Base-by-base conservation (phyloP, 2,329 filamentous ascomycete species). In the Arthroderma sp. region DNA sequence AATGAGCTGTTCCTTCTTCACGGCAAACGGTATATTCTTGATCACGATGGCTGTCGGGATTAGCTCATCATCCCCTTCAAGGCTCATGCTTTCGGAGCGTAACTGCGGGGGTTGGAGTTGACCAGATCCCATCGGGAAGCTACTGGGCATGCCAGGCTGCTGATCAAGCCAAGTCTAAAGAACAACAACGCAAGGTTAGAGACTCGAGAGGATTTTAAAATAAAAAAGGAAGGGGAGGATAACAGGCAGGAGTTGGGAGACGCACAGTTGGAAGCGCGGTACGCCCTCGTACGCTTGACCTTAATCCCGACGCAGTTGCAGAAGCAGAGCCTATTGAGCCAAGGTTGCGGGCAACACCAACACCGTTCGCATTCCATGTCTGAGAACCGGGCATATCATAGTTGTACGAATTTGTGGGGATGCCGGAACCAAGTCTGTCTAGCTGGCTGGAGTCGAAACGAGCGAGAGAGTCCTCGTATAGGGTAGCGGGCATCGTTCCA, bases 11-110 rank as follows among this genome's bases (percentile, higher is more conserved):
- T 98, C 91, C 67, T 96, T 96, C 64, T 94, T 88, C 46, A 96
- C 87, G 29, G 93, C 91, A 62, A 98, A 98, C 0, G 93, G 91
- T 33, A 98, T 98, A 61, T 98, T 98, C 71, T 98, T 98, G 67
- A 98, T 96, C 47, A 98, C 91, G 55, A 98, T 96, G 44, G 91
- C 91, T 3, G 91, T 98, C 2, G 89, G 89, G 48, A 98, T 98
- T 49, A 98, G 77, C 67, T 96, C 89, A 53, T 94, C 89, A 38
- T 71, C 69, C 31, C 53, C 56, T 40, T 70, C 68, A 30, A 60
- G 61, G 10, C 58, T 59, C 42, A 59, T 58, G 28, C 62, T 59
- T 46, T 69, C 66, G 44, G 63, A 57, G 32, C 66, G 67, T 48
- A 67, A 57, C 36, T 63, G 61, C 42, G 58, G 61, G 48, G 61